Base-by-base conservation (phyloP, 2,329 filamentous ascomycete species). In the Claviceps spartinae region DNA sequence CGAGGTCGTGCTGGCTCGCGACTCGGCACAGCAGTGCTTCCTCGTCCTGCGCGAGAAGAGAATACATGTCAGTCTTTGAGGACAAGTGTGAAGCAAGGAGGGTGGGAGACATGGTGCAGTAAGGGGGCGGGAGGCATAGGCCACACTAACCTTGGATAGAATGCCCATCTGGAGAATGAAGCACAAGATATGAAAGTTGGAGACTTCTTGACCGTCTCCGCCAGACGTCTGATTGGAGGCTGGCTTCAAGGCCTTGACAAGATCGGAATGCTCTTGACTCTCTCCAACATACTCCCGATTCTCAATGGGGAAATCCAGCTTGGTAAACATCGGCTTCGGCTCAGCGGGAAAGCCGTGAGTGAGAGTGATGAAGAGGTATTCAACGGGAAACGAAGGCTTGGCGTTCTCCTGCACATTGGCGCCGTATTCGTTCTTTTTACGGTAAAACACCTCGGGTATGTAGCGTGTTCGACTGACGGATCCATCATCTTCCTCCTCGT, bases 371-470 rank as follows among this genome's bases (percentile, higher is more conserved):
- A 97, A 83, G 37, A 98, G 78, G 66, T 97, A 98, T 65, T 98
- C 93, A 48, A 96, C 90, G 0, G 93, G 93, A 66, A 98, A 98
- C 46, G 86, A 83, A 0, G 93, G 93, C 65, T 96, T 97, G 24
- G 93, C 93, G 61, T 95, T 97, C 67, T 97, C 88, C 65, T 96
- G 93, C 7, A 97, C 93, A 60, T 91, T 95, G 57, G 86, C 88
- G 37, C 90, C 90, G 64, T 98, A 95, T 66, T 98, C 91, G 67
- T 98, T 98, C 68, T 95, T 88, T 59, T 81, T 83, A 55, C 91
- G 82, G 71, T 94, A 98, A 69, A 97, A 98, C 4, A 98, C 91
- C 63, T 98, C 93, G 1, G 93, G 93, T 22, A 98, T 95, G 64
- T 98, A 98, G 60, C 90, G 80, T 24, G 85, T 83, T 52, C 81